A percentile compares a stretch with the other conserved stretches of the same genome.
Conservation (phyloP, 1,139 yeast species). For the Debaryomycetaceae sp. region DNA sequence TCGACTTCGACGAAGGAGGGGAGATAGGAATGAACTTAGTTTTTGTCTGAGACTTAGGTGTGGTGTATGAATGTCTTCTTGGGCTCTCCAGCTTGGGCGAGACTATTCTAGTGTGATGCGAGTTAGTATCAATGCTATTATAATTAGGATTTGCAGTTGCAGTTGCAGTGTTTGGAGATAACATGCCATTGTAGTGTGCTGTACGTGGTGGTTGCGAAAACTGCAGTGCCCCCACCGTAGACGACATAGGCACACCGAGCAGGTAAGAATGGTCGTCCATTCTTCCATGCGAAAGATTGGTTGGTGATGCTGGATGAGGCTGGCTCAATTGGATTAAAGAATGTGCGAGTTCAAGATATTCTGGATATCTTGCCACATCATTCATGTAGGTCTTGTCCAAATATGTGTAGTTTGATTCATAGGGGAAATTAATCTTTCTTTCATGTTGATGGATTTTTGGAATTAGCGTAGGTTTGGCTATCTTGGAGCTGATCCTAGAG, state of each 20-base stretch:
- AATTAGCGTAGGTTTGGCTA: slow-evolving; percentile 25
- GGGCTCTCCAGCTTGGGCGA: background rate
- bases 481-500: slow-evolving; percentile 37
- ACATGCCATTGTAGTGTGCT: background rate
- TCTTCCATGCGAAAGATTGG: background rate
- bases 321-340: slow-evolving; percentile 38
- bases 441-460: slow-evolving; percentile 25
- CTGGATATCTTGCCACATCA: slow-evolving; percentile 47
- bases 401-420: slow-evolving; percentile 53
- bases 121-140: background rate
- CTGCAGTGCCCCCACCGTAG: background rate
- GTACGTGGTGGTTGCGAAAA: background rate
- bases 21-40: slow-evolving; percentile 42
- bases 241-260: background rate
- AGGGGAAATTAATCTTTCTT: slow-evolving; percentile 50
- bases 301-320: slow-evolving; percentile 8
- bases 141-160: background rate
- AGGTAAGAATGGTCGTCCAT: background rate
- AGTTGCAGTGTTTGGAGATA: background rate
- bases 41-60: slow-evolving; percentile 8
- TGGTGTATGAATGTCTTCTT: slow-evolving; percentile 1
- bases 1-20: slow-evolving; percentile 38
- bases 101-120: background rate
- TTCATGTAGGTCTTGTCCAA: slow-evolving; percentile 43
- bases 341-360: slow-evolving; percentile 46